phyloP scores from a whole-genome alignment of 352 stramenopile species.

The Phytophthora pistaciae region DNA sequence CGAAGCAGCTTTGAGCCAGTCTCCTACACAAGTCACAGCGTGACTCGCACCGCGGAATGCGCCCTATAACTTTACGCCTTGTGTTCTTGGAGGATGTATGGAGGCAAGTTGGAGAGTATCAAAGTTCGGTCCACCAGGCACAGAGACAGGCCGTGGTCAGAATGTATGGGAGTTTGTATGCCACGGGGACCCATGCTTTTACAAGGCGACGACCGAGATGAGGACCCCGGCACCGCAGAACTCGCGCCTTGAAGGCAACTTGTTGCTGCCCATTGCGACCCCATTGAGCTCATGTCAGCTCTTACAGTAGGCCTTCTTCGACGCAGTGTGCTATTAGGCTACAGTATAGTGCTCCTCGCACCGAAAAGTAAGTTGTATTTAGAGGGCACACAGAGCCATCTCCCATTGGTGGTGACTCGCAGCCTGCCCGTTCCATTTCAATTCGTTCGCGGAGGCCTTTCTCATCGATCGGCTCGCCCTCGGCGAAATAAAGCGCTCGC shows the following conservation, averaged over 20 bases:
- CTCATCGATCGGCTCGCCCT: slow-evolving; percentile 1
- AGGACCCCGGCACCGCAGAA: not conserved
- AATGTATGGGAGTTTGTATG: slow-evolving; percentile 8
- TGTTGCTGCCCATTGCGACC: not conserved
- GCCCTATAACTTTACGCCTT: not conserved
- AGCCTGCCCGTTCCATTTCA: not conserved
- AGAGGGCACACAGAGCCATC: not conserved
- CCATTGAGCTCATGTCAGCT: not conserved
- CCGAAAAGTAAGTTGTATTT: not conserved
- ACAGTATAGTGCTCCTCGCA: not conserved
- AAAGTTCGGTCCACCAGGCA: slow-evolving; percentile 9
- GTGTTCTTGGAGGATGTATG: not conserved
- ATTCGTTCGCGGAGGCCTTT: not conserved
- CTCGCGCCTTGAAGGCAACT: not conserved
- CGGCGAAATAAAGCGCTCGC: slow-evolving; percentile 9
- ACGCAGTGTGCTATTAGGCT: not conserved
- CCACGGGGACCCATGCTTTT: not conserved
- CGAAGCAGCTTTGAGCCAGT: slow-evolving; percentile 5
- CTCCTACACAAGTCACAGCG: slow-evolving; percentile 29
- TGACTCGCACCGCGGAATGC: slow-evolving; percentile 11
- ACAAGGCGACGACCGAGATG: not conserved
- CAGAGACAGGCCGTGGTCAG: slow-evolving; percentile 9
- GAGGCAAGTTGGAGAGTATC: not conserved
- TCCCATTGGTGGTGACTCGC: not conserved
- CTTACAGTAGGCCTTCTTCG: not conserved